Base-by-base conservation (phyloP, 441 rosid species). In the Biscutella laevigata region DNA sequence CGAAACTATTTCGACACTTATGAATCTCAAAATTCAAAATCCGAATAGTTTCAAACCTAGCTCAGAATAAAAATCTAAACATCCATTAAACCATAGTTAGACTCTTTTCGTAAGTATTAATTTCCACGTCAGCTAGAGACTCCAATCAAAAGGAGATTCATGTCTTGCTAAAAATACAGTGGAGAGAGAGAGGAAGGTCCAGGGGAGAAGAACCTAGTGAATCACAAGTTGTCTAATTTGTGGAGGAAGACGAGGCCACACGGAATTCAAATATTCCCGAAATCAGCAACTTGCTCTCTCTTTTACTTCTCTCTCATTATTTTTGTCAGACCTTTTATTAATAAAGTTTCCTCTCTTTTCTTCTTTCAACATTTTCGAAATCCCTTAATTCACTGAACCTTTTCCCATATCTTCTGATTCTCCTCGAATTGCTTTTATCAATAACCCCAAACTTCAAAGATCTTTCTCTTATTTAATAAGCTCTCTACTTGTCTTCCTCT, bases 181-280 rank as follows among this genome's bases (percentile, higher is more conserved):
- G n/a, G n/a, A 6, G 26, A 4, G 11, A 41, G 15, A 57, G 0
- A 9, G 4, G 6, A 4, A 32, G n/a, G 82, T 27, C 75, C 53
- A 84, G 82, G 91, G 87, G 91, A 38, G 83, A 65, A 57, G 96
- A 88, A 84, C 91, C 90, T 71, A 59, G 78, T 27, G 55, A 49
- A n/a, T n/a, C n/a, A n/a, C n/a, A n/a, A n/a, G n/a, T n/a, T n/a
- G n/a, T n/a, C n/a, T n/a, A n/a, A n/a, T n/a, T 40, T 57, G 75
- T 76, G 72, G 79, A 66, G 44, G 44, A 19, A 47, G 57, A 63
- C 61, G 37, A 45, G 37, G 56, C 68, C 74, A 69, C 30, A 50
- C 54, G 60, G 21, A 63, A 6, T 47, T 26, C 26, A 48, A 64
- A 56, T 57, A 63, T 64, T 69, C n/a, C 70, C 51, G 72, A 72